These are phyloP conservation scores for Trametes cubensis DNA, from an alignment of 768 basidiomycete genomes.

Conservation along the genomic window DNA sequence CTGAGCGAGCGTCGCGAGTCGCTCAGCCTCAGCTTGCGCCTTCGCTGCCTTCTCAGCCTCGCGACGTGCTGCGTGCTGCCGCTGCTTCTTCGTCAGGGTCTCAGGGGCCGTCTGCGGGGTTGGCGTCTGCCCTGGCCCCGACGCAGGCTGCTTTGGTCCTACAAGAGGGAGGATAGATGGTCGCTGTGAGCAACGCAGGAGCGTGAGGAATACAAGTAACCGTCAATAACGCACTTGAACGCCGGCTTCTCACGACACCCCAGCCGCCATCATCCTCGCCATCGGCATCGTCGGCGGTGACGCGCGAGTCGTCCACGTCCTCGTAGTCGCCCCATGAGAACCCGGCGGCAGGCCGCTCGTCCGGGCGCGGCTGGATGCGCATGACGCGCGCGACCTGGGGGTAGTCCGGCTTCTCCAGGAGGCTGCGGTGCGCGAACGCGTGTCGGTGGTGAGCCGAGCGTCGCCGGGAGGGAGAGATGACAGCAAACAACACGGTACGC, in stretches of 20 bases:
- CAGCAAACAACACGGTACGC: constrained; percentile 32
- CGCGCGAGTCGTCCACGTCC: constrained; percentile 47
- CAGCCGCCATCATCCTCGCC: constrained; percentile 77
- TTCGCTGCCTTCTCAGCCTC: constrained; percentile 62
- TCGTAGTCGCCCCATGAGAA: constrained; percentile 83
- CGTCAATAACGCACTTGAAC: constrained; percentile 31
- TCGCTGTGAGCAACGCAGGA: too few relatives aligned
- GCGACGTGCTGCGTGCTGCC: constrained; percentile 63
- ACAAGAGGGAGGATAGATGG: background rate
- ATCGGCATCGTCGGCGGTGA: constrained; percentile 58
- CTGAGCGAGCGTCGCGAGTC: constrained; percentile 52
- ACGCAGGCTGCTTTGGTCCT: constrained; percentile 25
- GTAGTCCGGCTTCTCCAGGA: constrained; percentile 62
- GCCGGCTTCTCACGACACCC: constrained; percentile 71
- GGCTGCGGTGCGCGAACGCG: constrained; percentile 43
- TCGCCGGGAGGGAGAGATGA: background rate
- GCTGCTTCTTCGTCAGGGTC: constrained; percentile 65
- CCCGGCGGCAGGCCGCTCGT: constrained; percentile 61
- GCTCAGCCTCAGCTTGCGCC: constrained; percentile 54
- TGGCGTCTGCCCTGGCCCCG: constrained; percentile 8
- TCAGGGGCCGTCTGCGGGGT: constrained; percentile 42
- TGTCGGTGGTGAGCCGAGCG: background rate
- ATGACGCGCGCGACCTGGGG: constrained; percentile 64
- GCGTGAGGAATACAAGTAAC: too few relatives aligned
- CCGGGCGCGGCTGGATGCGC: constrained; percentile 61